These are phyloP conservation scores for Naganishia onofrii DNA, from an alignment of 768 basidiomycete genomes.

Conservation along the genomic window DNA sequence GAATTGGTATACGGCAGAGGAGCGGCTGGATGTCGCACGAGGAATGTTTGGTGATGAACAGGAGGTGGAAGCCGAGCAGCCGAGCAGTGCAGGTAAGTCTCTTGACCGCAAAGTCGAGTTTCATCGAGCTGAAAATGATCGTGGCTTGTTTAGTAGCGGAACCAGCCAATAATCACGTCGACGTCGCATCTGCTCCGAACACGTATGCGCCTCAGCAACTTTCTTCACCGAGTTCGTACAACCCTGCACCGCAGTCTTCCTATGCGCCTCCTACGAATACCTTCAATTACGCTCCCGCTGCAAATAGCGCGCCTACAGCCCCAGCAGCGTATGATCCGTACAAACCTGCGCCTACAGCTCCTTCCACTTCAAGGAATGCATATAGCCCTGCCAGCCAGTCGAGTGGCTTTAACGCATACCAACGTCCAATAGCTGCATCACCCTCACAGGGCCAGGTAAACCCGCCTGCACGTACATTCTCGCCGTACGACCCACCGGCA, in stretches of 20 bases:
- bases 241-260: background rate
- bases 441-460: background rate
- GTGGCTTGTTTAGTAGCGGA: background rate
- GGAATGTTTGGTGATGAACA: slow-evolving; percentile 23
- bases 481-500: slow-evolving; percentile 16
- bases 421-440: background rate
- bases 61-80: background rate
- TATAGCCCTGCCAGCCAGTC: background rate
- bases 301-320: background rate
- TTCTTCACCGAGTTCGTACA: background rate
- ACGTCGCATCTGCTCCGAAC: background rate
- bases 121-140: background rate
- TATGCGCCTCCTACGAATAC: background rate
- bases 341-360: background rate
- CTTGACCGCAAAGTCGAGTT: background rate
- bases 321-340: background rate
- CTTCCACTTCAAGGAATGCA: background rate
- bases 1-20: slow-evolving; percentile 50
- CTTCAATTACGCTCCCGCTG: background rate
- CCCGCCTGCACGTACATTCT: slow-evolving; percentile 6
- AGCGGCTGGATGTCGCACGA: slow-evolving; percentile 34
- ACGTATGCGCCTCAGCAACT: background rate
- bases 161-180: background rate
- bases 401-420: background rate
- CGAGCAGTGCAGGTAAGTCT: slow-evolving; percentile 4